Evolutionary conservation across 495 filamentous ascomycete species (phyloP).

Genomic region (Chaetomium tenue): DNA sequence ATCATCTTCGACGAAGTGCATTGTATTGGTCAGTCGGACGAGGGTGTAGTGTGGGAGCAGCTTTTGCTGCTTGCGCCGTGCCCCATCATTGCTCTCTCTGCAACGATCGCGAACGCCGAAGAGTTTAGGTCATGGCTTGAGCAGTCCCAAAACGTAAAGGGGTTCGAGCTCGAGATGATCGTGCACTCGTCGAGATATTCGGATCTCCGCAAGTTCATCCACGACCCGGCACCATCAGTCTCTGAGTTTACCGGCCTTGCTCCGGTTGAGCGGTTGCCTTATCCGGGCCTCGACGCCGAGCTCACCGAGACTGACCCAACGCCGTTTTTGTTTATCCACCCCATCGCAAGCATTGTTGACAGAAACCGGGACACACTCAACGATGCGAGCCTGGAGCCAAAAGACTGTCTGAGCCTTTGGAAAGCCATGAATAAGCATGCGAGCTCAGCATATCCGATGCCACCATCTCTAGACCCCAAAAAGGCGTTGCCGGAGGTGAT

Average conservation of each 20-base stretch:
- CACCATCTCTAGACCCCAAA: slow-evolving; percentile 48
- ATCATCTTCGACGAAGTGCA: slow-evolving; percentile 89
- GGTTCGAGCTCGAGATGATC: slow-evolving; percentile 60
- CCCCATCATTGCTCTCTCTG: slow-evolving; percentile 76
- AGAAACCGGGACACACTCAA: slow-evolving; percentile 52
- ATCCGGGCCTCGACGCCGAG: slow-evolving; percentile 49
- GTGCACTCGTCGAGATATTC: slow-evolving; percentile 66
- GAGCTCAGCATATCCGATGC: slow-evolving; percentile 47
- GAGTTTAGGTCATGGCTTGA: slow-evolving; percentile 68
- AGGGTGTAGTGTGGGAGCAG: slow-evolving; percentile 80
- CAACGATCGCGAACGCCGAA: slow-evolving; percentile 73
- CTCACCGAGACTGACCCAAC: slow-evolving; percentile 25
- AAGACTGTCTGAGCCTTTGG: slow-evolving; percentile 68
- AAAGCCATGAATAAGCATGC: slow-evolving; percentile 55
- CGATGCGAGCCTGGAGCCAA: slow-evolving; percentile 66
- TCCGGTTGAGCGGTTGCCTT: slow-evolving; percentile 28
- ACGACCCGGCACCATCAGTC: slow-evolving; percentile 46
- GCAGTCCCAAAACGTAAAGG: slow-evolving; percentile 53
- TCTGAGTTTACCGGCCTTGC: slow-evolving; percentile 59
- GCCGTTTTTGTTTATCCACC: slow-evolving; percentile 64
- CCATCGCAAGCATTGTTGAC: slow-evolving; percentile 61
- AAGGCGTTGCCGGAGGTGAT: slow-evolving; percentile 44
- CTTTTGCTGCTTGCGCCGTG: slow-evolving; percentile 70
- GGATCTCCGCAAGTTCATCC: slow-evolving; percentile 69
- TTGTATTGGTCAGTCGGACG: slow-evolving; percentile 72